Evolutionary conservation across 192 early-diverging fungal genomes (phyloP), one percentile per base, ranked within the genome.

Genomic region (Neocallimastix lanati): DNA sequence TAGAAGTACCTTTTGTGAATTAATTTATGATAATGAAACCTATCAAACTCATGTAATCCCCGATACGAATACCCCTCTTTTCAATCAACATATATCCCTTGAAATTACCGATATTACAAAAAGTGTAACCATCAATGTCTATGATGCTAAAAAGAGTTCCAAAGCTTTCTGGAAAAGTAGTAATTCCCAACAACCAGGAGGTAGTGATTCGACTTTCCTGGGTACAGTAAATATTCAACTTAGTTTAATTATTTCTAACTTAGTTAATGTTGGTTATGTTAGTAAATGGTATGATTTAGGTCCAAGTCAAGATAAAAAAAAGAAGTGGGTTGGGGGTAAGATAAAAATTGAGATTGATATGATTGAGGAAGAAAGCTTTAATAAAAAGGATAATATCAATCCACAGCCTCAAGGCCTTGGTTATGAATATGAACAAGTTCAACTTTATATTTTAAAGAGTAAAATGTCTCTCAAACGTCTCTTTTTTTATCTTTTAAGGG

Each of bases 301-400:
- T 28, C 83, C 85, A 7, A 28, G 85, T 28, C 83, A 88, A 40
- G 78, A 80, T 29, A 86, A 84, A 79, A 67, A 67, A 9, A 89
- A 88, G 79, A 87, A 87, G 77, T 89, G 87, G 81, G 86, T 89
- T n/a, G 88, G 88, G 9, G 88, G 88, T 25, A 83, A 87, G 28
- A 83, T 89, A 21, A 77, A 85, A 13, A 76, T 89, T 28, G 87
- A 87, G 50, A 81, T 82, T 50, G 76, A 81, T 78, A 81, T 89
- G 77, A 80, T 79, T 11, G 85, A 67, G n/a, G 50, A 67, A 67
- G 50, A 67, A 25, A 67, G n/a, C 5, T 0, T 4, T 4, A 25
- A 67, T n/a, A 7, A n/a, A 0, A n/a, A 9, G n/a, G 50, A 67
- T 4, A 11, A 9, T n/a, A 6, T 11, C 2, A 4, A 9, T 21